Conservation (phyloP, 2,329 filamentous ascomycete genomes). For the Cordyceps cateniannulata region DNA sequence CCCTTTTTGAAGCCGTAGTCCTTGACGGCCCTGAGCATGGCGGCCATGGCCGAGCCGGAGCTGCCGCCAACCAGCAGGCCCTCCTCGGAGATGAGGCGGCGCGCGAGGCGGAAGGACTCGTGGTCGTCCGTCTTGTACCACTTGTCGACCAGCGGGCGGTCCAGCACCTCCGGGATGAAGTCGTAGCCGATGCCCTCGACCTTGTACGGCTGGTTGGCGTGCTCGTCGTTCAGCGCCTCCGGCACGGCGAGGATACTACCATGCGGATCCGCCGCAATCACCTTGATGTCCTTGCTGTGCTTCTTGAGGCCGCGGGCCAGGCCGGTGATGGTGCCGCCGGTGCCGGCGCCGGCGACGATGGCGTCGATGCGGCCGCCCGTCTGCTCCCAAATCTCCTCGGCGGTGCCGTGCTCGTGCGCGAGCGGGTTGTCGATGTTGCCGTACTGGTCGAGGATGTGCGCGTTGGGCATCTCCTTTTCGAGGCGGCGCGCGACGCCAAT, state of each 20-base stretch:
- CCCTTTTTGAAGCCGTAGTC: constrained; percentile 73
- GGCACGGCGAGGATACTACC: constrained; percentile 88
- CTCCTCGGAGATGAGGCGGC: constrained; percentile 87
- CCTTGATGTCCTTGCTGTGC: constrained; percentile 77
- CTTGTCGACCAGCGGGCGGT: constrained; percentile 72
- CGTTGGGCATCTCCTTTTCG: constrained; percentile 93
- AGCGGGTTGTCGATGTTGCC: constrained; percentile 84
- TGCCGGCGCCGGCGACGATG: constrained; percentile 86
- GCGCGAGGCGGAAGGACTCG: constrained; percentile 85
- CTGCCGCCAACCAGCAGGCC: constrained; percentile 89
- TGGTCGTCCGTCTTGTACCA: constrained; percentile 98
- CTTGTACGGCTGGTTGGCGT: constrained; percentile 83
- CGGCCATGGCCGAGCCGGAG: constrained; percentile 86
- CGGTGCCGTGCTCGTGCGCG: constrained; percentile 90
- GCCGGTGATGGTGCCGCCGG: constrained; percentile 91
- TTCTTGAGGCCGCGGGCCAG: constrained; percentile 79
- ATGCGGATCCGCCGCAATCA: constrained; percentile 86
- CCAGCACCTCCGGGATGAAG: constrained; percentile 90
- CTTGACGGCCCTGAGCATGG: constrained; percentile 67
- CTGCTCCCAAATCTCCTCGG: constrained; percentile 93
- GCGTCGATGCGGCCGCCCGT: constrained; percentile 76
- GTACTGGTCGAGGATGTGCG: constrained; percentile 96
- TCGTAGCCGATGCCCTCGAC: constrained; percentile 99
- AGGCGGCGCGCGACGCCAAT: constrained; percentile 89
- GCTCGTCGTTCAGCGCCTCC: constrained; percentile 68